phyloP scores from a whole-genome alignment of 805 yeast species.

The Sugiyamaella qingdaonensis region DNA sequence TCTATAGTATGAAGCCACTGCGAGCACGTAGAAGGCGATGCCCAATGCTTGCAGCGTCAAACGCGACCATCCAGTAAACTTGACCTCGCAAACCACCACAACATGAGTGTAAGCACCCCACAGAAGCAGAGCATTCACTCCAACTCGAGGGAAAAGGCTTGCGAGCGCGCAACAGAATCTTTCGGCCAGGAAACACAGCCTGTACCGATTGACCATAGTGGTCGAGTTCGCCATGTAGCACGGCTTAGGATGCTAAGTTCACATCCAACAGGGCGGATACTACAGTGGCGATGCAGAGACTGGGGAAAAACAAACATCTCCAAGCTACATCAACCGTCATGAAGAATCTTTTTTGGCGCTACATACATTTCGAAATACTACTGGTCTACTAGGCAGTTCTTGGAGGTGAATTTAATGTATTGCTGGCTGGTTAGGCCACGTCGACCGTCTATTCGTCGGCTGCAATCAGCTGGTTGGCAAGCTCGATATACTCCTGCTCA shows the following conservation, averaged over 20 bases:
- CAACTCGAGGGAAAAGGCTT: slow-evolving; percentile 31
- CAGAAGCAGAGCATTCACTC: slow-evolving; percentile 25
- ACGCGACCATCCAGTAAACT: slow-evolving; percentile 13
- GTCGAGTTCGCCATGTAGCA: neutral
- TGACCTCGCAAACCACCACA: slow-evolving; percentile 20
- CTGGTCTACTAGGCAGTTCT: no score
- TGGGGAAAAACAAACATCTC: no score
- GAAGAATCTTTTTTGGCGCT: no score
- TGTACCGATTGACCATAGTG: neutral
- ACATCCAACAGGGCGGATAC: neutral
- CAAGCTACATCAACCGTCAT: no score
- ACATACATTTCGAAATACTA: no score
- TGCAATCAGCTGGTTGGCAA: slow-evolving; percentile 31
- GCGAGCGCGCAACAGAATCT: slow-evolving; percentile 24
- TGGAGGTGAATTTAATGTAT: neutral
- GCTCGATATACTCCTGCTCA: slow-evolving; percentile 53
- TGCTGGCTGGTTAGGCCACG: neutral
- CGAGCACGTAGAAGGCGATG: slow-evolving; percentile 19
- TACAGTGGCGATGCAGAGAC: slow-evolving; percentile 1
- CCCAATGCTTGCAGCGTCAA: slow-evolving; percentile 19
- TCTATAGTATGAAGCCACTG: slow-evolving; percentile 26
- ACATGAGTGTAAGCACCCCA: slow-evolving; percentile 32
- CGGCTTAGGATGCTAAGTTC: neutral
- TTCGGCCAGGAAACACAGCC: slow-evolving; percentile 16
- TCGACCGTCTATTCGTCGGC: neutral